Evolutionary conservation across 2,329 filamentous ascomycete species (phyloP).

Genomic region (Arachnopeziza araneosa): DNA sequence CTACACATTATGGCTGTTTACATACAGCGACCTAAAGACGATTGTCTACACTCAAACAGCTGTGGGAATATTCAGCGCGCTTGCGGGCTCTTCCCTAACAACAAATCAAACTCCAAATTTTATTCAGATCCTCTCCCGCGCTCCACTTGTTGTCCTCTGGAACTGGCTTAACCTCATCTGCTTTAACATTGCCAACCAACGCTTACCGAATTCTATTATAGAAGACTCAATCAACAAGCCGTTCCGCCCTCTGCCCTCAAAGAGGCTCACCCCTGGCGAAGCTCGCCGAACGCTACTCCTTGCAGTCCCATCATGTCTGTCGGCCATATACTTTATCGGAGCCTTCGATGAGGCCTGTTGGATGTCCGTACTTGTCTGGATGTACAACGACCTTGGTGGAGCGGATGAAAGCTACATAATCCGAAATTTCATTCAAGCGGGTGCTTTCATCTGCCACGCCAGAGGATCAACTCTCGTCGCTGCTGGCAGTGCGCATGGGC

Average conservation of each 20-base stretch:
- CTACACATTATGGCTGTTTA: too few species aligned
- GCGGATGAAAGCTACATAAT: constrained; percentile 8
- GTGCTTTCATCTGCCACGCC: constrained; percentile 1
- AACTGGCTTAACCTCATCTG: constrained; percentile 27
- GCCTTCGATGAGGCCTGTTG: constrained; percentile 26
- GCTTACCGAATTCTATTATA: constrained; percentile 23
- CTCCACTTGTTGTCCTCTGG: constrained; percentile 3
- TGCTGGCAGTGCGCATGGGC: too few species aligned
- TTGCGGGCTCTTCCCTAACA: too few species aligned
- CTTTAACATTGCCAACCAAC: constrained; percentile 31
- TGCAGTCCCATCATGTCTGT: constrained; percentile 21
- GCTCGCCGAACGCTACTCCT: constrained; percentile 22
- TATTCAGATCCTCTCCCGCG: too few species aligned
- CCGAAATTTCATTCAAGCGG: constrained; percentile 8
- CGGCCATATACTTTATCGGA: constrained; percentile 20
- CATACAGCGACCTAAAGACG: too few species aligned
- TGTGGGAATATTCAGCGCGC: too few species aligned
- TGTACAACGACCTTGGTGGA: constrained; percentile 14
- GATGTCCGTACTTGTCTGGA: constrained; percentile 8
- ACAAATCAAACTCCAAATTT: too few species aligned
- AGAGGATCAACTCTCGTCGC: too few species aligned
- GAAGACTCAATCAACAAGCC: constrained; percentile 32
- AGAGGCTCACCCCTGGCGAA: constrained; percentile 25
- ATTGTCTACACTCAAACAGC: too few species aligned
- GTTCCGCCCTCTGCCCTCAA: constrained; percentile 31